Evolutionary conservation across 2,329 filamentous ascomycete genomes (phyloP).

Genomic region (Leptographium procerum): DNA sequence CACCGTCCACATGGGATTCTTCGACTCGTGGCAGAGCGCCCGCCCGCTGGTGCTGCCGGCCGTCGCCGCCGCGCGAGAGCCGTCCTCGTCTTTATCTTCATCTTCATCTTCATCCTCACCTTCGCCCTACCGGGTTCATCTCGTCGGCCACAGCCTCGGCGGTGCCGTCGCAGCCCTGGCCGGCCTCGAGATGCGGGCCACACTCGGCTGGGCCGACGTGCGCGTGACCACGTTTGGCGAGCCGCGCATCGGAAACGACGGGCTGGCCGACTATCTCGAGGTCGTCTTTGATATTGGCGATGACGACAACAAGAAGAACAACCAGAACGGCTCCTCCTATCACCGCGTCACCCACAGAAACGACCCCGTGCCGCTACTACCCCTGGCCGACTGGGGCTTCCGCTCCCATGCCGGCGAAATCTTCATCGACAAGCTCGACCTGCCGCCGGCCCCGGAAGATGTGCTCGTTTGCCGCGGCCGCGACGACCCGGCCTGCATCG

Average conservation of each 20-base stretch:
- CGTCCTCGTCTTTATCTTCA: not conserved
- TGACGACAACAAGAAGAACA: not conserved
- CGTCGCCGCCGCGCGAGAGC: conserved; percentile 44
- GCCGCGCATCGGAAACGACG: conserved; percentile 53
- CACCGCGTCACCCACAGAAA: conserved; percentile 74
- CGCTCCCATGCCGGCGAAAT: conserved; percentile 76
- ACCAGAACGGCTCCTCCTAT: conserved; percentile 31
- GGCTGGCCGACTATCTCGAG: conserved; percentile 45
- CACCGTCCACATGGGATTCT: conserved; percentile 85
- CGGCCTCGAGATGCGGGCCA: conserved; percentile 62
- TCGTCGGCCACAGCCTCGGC: conserved; percentile 86
- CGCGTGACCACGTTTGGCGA: conserved; percentile 87
- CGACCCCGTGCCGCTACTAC: conserved; percentile 83
- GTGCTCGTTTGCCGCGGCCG: conserved; percentile 62
- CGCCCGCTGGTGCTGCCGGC: conserved; percentile 56
- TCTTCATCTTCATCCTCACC: conserved; percentile 24
- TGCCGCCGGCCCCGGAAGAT: conserved; percentile 59
- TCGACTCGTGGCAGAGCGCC: conserved; percentile 71
- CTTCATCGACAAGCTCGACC: conserved; percentile 60
- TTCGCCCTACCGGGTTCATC: conserved; percentile 60
- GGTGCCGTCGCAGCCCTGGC: conserved; percentile 86
- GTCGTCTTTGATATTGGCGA: conserved; percentile 34
- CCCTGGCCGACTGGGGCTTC: conserved; percentile 81
- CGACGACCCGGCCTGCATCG: conserved; percentile 60
- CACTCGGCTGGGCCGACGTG: conserved; percentile 59